A percentile compares a stretch with the other conserved stretches of the same genome.
phyloP scores from a whole-genome alignment of 495 filamentous ascomycete genomes.

The Daldinia childiae region DNA sequence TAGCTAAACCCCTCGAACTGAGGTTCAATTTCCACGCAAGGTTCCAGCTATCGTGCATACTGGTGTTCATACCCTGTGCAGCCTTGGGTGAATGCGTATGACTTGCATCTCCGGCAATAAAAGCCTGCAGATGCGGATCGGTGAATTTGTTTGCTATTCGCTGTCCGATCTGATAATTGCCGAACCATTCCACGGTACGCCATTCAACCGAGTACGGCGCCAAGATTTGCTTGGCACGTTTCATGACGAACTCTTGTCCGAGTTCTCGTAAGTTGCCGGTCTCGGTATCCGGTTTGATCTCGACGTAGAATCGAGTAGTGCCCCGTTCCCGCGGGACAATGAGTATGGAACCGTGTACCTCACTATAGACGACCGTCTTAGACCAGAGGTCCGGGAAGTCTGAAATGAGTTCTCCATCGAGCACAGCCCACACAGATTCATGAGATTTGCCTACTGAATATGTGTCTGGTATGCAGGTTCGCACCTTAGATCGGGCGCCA shows the following conservation, averaged over 20 bases:
- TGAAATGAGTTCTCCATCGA: constrained; percentile 72
- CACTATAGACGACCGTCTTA: constrained; percentile 68
- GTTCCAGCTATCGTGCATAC: constrained; percentile 81
- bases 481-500: constrained; percentile 63
- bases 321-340: constrained; percentile 74
- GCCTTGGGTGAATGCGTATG: constrained; percentile 82
- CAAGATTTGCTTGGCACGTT: constrained; percentile 70
- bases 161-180: constrained; percentile 71
- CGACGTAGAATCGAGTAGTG: constrained; percentile 74
- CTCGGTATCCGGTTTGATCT: constrained; percentile 62
- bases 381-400: constrained; percentile 78
- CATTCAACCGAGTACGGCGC: constrained; percentile 67
- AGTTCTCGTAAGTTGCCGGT: constrained; percentile 60
- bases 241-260: constrained; percentile 71
- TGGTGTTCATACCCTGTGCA: constrained; percentile 79
- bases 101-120: constrained; percentile 77
- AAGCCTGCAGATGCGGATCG: constrained; percentile 64
- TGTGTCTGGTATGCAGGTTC: constrained; percentile 65
- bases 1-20: constrained; percentile 65
- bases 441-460: constrained; percentile 66
- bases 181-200: constrained; percentile 70
- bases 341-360: constrained; percentile 69
- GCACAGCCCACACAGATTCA: constrained; percentile 74
- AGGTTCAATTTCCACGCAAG: constrained; percentile 78
- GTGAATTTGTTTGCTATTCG: constrained; percentile 69